Base-by-base conservation (phyloP, 176 grass and related monocot species). In the Panicum miliaceum region DNA sequence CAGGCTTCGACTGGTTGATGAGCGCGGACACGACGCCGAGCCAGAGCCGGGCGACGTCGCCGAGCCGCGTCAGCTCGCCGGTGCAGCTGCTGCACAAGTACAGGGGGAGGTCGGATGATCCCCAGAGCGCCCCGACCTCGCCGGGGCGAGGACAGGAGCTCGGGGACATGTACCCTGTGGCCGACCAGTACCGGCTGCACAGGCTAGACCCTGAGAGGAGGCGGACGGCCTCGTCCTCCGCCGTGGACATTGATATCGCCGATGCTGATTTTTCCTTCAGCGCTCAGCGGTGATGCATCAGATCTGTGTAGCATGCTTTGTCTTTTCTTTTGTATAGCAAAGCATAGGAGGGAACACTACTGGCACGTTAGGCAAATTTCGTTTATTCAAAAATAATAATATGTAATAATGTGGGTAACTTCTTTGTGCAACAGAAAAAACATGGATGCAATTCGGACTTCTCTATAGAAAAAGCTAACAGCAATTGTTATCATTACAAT, bases 221-320 rank as follows among this genome's bases (percentile, higher is more conserved):
- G 70, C 80, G 84, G 79, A 40, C 45, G 1, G 29, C 56, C 4
- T 45, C 80, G 0, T 47, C 76, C 27, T 9, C 38, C 3, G 32
- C 43, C 6, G 26, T 78, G 12, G 47, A 60, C 5, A 19, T 62
- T 18, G 86, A 89, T 32, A 74, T 76, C 0, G 50, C 23, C 1
- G 75, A 75, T 13, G 27, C 78, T 23, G 87, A 92, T 34, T 94
- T 94, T 77, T 87, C 92, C 8, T 94, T 94, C 54, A 64, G 79
- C 12, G n/a, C 6, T 1, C 83, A 90, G 12, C 75, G 53, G 35
- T 87, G 80, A 90, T 5, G 19, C 14, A 20, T 74, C 12, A 0
- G 29, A 45, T 50, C 16, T 83, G 6, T 79, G 46, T 68, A 51
- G 25, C 32, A 18, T 70, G 47, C 32, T 48, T 40, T 20, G 23